Evolutionary conservation across 108 stramenopile genomes (phyloP), one percentile per base, ranked within the genome.

Genomic region (Conticribra guillardii): DNA sequence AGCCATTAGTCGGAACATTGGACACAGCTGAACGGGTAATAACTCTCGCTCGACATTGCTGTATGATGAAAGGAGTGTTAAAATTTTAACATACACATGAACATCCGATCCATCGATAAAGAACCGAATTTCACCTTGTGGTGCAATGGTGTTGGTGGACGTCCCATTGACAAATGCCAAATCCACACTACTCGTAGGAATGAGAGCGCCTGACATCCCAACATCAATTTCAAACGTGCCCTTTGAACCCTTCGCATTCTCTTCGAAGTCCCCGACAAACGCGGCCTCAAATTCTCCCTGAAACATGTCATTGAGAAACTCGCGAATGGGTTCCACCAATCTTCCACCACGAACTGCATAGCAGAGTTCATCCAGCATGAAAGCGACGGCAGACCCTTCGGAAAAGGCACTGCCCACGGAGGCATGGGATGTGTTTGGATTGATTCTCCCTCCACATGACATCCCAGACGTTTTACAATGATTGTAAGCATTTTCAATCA

Each of bases 341-440:
- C 70, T 69, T 51, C 79, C 80, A 30, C 83, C 80, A 50, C 70
- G 74, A 26, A 84, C 80, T 22, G 83, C 83, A 27, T 60, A 50
- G 4, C 69, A 76, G 11, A 84, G 54, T 46, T 84, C 83, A 22
- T 84, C 75, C 31, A 81, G 71, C 21, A 84, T 23, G 21, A 81
- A 80, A 30, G 73, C 75, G 21, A 77, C 55, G 33, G 80, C 57
- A 4, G 76, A 69, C 17, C 74, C 73, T 21, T 56, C 44, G 0
- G 60, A 60, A 59, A 67, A 46, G 3, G 60, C 18, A 31, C 21
- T 60, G 17, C 51, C 52, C 11, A 41, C 11, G 37, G 8, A 9
- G 11, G 37, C 2, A 52, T 66, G 47, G 52, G 44, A 41, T 45
- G 23, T 11, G 28, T 44, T 37, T 5, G 14, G 27, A 1, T 37